Evolutionary conservation across 306 rosid species (phyloP), one percentile per base, ranked within the genome.

Genomic region (Mimosa bimucronata): DNA sequence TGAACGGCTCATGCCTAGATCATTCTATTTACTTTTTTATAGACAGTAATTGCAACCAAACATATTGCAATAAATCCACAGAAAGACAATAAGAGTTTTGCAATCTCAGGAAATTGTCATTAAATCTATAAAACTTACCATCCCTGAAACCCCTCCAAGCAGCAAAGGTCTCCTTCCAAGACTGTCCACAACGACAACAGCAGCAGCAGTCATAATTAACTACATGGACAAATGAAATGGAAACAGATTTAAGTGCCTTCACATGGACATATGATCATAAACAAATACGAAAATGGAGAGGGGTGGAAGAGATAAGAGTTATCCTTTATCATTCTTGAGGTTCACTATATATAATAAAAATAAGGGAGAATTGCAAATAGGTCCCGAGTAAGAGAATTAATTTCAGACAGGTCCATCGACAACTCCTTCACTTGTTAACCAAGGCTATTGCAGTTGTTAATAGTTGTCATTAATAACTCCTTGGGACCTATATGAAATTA

Each of bases 81-180:
- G 73, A 74, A 3, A 64, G 19, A 38, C 28, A 66, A 9, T 9
- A 34, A n/a, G 21, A 29, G 66, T 48, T 34, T 66, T 71, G 52
- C 62, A 62, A 21, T 75, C 48, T 80, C 48, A 9, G 61, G 37
- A 83, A 64, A 58, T 71, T 66, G 62, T 66, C 55, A 41, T 41
- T 69, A 41, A 40, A 68, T 40, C 25, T 46, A 60, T 44, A 19
- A 23, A 4, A 72, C 91, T 83, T 78, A 95, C 99, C 80, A 95
- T 91, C 83, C 99, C 99, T 61, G 92, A 87, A 82, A 95, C 98
- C 75, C 99, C 99, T 75, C 96, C 92, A 71, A 95, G 92, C 23
- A 95, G 88, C 87, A 93, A 84, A 83, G 99, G 99, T 74, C 99
- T 91, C 90, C 99, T 93, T 76, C 99, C 99, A 41, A 95, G 81